Evolutionary conservation across 108 stramenopile species (phyloP).

Genomic region (Nitzschia palea): DNA sequence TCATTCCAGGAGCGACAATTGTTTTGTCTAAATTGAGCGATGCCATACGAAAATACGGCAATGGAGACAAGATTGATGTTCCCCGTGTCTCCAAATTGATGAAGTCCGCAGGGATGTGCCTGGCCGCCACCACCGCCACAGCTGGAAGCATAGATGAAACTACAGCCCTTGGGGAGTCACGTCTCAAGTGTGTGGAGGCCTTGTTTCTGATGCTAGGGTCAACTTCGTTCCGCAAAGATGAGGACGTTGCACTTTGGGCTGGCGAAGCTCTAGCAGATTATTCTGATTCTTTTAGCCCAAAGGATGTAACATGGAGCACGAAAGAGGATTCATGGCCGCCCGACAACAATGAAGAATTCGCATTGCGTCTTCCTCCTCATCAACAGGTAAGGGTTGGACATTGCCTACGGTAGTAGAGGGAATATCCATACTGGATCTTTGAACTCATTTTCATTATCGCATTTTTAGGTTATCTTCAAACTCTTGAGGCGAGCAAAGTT

Average conservation of each 20-base stretch:
- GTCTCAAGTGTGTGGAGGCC: constrained; percentile 58
- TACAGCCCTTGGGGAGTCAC: constrained; percentile 39
- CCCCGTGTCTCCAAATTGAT: constrained; percentile 45
- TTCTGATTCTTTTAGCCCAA: constrained; percentile 43
- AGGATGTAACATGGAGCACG: constrained; percentile 26
- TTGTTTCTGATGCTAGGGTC: constrained; percentile 68
- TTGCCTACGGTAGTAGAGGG: neutral
- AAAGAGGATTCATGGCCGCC: constrained; percentile 40
- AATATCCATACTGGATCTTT: neutral
- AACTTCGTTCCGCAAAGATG: constrained; percentile 64
- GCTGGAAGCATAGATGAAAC: constrained; percentile 20
- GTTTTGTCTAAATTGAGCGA: constrained; percentile 37
- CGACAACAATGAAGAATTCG: constrained; percentile 49
- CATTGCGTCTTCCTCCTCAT: constrained; percentile 61
- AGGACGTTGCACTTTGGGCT: constrained; percentile 64
- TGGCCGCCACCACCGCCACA: constrained; percentile 59
- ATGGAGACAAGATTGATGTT: constrained; percentile 64
- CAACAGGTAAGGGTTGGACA: constrained; percentile 44
- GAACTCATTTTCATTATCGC: too few species aligned
- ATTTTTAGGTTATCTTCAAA: constrained; percentile 43
- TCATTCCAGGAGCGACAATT: constrained; percentile 37
- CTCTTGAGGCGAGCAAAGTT: constrained; percentile 47
- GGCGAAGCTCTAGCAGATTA: constrained; percentile 78
- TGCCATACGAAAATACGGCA: constrained; percentile 53
- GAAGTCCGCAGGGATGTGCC: constrained; percentile 54